Evolutionary conservation across 2,329 filamentous ascomycete genomes (phyloP).

Genomic region (Monosporascus sp.): DNA sequence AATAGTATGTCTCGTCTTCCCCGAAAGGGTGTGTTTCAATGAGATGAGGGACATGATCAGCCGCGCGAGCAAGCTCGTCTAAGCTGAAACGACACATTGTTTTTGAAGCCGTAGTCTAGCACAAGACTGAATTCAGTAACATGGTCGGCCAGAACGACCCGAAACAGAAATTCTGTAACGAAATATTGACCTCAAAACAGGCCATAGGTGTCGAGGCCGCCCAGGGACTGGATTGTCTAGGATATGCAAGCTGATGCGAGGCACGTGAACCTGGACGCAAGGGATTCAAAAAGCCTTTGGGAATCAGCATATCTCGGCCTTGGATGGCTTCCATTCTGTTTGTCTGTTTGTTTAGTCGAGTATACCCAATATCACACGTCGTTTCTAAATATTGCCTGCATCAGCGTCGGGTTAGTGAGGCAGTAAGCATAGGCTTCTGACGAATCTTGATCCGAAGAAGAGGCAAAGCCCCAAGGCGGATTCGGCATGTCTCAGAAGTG

Average conservation of each 20-base stretch:
- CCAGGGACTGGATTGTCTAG: too few relatives aligned
- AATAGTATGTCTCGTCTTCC: constrained; percentile 25
- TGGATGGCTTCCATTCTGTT: too few relatives aligned
- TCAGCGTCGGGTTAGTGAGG: background rate
- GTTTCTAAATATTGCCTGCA: too few relatives aligned
- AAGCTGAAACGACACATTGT: constrained; percentile 15
- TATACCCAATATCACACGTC: too few relatives aligned
- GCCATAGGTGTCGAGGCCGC: background rate
- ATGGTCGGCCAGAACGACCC: background rate
- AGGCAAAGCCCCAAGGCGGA: background rate
- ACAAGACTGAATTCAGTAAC: background rate
- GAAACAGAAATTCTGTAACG: background rate
- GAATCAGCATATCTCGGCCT: too few relatives aligned
- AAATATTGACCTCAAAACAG: background rate
- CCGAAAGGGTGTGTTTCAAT: constrained; percentile 20
- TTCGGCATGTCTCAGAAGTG: background rate
- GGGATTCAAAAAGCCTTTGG: background rate
- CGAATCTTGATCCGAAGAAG: background rate
- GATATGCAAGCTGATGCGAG: background rate
- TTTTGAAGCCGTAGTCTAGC: background rate
- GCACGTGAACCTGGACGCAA: background rate
- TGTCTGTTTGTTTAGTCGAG: too few relatives aligned
- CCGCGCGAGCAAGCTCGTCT: constrained; percentile 15
- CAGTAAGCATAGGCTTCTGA: background rate
- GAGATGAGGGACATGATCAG: constrained; percentile 6